phyloP scores from a whole-genome alignment of 768 basidiomycete genomes.

The Podaxis pistillaris region DNA sequence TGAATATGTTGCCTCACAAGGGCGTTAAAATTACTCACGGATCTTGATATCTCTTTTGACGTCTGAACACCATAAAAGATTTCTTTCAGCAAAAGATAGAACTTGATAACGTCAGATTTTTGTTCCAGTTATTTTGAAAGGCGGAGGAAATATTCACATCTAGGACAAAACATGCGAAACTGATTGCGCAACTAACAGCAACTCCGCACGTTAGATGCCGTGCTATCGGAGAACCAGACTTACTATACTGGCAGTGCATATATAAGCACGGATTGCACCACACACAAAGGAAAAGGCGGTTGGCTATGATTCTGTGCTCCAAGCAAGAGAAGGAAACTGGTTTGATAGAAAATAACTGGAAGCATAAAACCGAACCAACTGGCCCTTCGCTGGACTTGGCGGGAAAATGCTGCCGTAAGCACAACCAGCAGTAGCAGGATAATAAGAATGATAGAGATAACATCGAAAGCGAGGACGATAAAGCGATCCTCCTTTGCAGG shows the following conservation, averaged over 20 bases:
- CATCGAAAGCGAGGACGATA: constrained; percentile 2
- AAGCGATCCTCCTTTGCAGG: neutral
- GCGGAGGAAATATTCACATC: neutral
- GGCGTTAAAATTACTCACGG: neutral
- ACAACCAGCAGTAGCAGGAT: neutral
- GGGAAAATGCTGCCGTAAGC: constrained; percentile 2
- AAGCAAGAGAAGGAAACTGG: constrained; percentile 23
- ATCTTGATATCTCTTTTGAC: neutral
- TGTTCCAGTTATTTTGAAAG: neutral
- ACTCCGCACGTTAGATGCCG: neutral
- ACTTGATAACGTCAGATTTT: neutral
- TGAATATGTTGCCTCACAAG: neutral
- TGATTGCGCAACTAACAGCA: neutral
- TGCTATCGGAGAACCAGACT: neutral
- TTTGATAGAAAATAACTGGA: constrained; percentile 22
- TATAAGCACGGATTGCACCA: constrained; percentile 21
- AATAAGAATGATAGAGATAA: neutral
- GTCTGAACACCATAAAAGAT: neutral
- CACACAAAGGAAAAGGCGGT: constrained; percentile 22
- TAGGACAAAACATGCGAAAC: neutral
- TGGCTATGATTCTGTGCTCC: constrained; percentile 22
- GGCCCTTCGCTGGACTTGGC: neutral
- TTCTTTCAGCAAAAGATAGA: neutral
- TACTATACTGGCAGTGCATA: neutral
- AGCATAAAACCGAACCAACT: constrained; percentile 24